Evolutionary conservation across 1,284 basidiomycete genomes (phyloP).

Genomic region (Papiliotrema fonsecae): DNA sequence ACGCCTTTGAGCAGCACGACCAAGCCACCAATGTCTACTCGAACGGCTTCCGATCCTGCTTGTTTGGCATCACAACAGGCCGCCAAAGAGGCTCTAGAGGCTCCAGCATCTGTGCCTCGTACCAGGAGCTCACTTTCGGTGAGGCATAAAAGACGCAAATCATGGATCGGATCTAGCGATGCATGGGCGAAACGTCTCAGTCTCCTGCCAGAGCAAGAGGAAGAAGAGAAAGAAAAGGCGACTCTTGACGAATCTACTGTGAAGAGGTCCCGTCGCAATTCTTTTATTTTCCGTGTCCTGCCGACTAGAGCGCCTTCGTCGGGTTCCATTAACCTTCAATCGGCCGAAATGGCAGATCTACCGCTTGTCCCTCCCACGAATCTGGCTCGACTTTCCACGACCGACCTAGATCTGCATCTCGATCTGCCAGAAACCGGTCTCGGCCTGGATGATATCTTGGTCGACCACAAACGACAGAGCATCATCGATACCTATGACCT

Average conservation of each 20-base stretch:
- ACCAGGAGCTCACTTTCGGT: not conserved
- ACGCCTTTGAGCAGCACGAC: not conserved
- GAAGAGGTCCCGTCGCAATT: not conserved
- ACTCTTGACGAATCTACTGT: not conserved
- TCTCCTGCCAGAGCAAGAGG: slow-evolving; percentile 2
- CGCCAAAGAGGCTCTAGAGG: not conserved
- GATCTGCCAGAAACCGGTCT: slow-evolving; percentile 2
- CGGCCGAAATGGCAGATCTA: not conserved
- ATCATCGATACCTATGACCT: slow-evolving; percentile 2
- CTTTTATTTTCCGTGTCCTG: not conserved
- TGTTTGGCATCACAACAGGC: not conserved
- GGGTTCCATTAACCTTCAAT: not conserved
- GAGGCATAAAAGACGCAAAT: not conserved
- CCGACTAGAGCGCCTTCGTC: not conserved
- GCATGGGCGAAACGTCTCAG: slow-evolving; percentile 4
- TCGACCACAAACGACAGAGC: not conserved
- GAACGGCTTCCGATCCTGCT: not conserved
- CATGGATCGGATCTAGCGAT: slow-evolving; percentile 2
- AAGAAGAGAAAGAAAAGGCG: not conserved
- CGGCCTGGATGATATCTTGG: slow-evolving; percentile 6
- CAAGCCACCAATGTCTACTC: not conserved
- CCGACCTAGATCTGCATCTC: slow-evolving; percentile 1
- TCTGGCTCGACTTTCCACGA: not conserved
- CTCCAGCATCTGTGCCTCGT: not conserved
- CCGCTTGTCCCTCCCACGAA: not conserved